Evolutionary conservation across 73 alveolate species (phyloP), one percentile per base, ranked within the genome.

Genomic region (Paramecium bursaria): DNA sequence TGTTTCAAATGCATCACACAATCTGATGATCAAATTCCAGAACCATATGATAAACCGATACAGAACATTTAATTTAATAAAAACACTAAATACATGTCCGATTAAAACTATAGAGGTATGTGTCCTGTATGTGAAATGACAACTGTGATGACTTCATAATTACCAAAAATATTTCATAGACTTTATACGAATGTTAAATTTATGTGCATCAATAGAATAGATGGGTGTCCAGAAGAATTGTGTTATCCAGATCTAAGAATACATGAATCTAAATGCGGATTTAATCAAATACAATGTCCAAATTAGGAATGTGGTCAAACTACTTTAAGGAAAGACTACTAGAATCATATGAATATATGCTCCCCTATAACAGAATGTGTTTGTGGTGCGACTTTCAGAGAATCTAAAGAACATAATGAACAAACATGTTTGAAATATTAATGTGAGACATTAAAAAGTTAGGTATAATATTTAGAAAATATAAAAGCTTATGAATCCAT

Each of bases 151-250:
- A 67, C 82, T 11, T 67, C 82, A 21, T 33, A 31, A 31, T 35
- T 67, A 35, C 82, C 82, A 67, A 67, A 67, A 42, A 35, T 67
- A 47, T 67, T 67, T 67, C 82, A 67, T 67, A 67, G 44, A 67
- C 27, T 67, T 9, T 67, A 67, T 26, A 67, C 82, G 0, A 67
- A 44, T 33, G 82, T 67, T 3, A 67, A 67, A 27, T 67, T 67
- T 47, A 39, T 35, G 2, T 67, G 82, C 50, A 14, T 15, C 17
- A 67, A 67, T 4, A 67, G 82, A 67, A 22, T 67, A 14, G 44
- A 42, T 21, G 82, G 82, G 14, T 67, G 82, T 67, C 11, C 60
- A 9, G 82, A 67, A 67, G 82, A 67, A 67, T 47, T 67, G 10
- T 67, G 82, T 11, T 67, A 67, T 42, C 82, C 82, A 35, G 82